These are phyloP conservation scores for Candida multigemmis DNA, from an alignment of 805 yeast genomes.

Conservation along the genomic window DNA sequence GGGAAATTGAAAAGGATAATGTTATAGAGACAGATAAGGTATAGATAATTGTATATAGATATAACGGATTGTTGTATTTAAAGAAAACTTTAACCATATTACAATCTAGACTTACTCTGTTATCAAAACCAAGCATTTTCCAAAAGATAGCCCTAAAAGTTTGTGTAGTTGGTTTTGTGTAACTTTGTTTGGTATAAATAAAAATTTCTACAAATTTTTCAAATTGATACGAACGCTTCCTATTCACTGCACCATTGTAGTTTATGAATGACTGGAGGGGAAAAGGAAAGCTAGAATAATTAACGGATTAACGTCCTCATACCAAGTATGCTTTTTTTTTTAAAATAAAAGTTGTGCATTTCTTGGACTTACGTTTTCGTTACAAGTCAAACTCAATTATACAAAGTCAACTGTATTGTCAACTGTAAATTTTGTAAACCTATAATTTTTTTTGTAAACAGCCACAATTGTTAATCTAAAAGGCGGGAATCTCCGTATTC, in stretches of 20 bases:
- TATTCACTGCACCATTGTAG: slow-evolving; percentile 31
- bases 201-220: no score
- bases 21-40: slow-evolving; percentile 7
- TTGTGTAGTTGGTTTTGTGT: no score
- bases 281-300: slow-evolving; percentile 25
- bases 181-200: no score
- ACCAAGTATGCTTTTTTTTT: slow-evolving; percentile 14
- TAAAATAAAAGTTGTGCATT: slow-evolving; percentile 2
- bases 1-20: slow-evolving; percentile 4
- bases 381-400: slow-evolving; percentile 14
- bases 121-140: no score
- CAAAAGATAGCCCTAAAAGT: no score
- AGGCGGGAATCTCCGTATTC: no score
- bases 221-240: slow-evolving; percentile 30
- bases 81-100: neutral
- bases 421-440: no score
- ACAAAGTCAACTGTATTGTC: no score
- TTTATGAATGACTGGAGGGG: slow-evolving; percentile 30
- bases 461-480: no score
- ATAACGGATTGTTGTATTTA: neutral
- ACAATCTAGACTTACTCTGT: no score
- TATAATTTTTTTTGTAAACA: no score
- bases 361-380: slow-evolving; percentile 32
- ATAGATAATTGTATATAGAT: neutral
- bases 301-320: slow-evolving; percentile 23